Base-by-base conservation (phyloP, 441 rosid species). In the Arabidopsis hybrid region DNA sequence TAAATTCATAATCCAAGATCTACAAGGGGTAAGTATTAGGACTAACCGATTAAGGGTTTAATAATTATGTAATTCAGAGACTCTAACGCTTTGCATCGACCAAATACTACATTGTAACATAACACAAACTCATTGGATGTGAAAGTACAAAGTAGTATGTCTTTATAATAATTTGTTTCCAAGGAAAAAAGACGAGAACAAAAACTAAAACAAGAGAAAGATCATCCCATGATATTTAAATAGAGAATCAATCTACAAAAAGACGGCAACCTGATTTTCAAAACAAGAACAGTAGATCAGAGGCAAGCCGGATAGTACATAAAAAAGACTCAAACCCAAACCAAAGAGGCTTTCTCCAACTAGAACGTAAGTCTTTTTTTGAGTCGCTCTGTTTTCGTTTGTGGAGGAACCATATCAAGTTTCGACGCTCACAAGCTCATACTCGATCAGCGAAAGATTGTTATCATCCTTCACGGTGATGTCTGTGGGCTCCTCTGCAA, bases 381-480 rank as follows among this genome's bases (percentile, higher is more conserved):
- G 49, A 47, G 53, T 58, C 14, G 2, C 72, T 62, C 71, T 58
- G 67, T 40, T 64, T 64, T 70, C 67, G 4, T 56, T 39, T 47
- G 7, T 35, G 52, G 49, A 34, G 31, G 74, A 17, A 70, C 7
- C 56, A 32, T 6, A 16, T 76, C 76, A 77, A 50, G 80, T 43
- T 77, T 77, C 91, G 34, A 91, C 88, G 42, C 67, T 88, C 65
- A 91, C 93, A 39, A 88, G 83, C 67, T 91, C 97, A 78, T 82
- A 89, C 77, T 91, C 97, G 5, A 91, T 89, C 65, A 91, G 84
- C 0, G 97, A 91, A 50, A 91, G 86, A 80, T 91, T 91, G 82
- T 88, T 89, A 57, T 91, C 97, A 75, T 91, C 93, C 76, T 89
- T 87, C 77, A 91, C 97, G 0, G 83, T 77, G 76, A 91, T 85